These are phyloP conservation scores for Ormosia semicastrata DNA, from an alignment of 306 rosid genomes.

Conservation along the genomic window DNA sequence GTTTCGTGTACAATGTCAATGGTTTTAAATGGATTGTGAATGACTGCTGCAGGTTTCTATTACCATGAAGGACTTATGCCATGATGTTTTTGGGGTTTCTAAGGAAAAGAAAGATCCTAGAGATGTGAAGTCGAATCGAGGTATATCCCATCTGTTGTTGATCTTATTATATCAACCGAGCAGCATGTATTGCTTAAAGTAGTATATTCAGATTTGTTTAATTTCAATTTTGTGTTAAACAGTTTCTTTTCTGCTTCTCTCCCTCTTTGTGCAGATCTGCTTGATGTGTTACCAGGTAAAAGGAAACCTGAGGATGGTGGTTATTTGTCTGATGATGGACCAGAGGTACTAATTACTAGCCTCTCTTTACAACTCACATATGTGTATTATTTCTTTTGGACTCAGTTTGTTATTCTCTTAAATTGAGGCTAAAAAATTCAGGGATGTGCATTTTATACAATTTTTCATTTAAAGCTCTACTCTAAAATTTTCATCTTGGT, in stretches of 20 bases:
- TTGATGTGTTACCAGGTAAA: slow-evolving; percentile 78
- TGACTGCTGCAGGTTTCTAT: slow-evolving; percentile 58
- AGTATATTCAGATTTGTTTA: not conserved
- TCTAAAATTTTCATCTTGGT: not conserved
- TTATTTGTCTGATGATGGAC: slow-evolving; percentile 71
- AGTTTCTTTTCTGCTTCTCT: not conserved
- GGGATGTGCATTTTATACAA: not conserved
- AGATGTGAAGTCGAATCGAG: slow-evolving; percentile 74
- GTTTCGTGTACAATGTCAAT: not conserved
- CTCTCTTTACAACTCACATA: not conserved
- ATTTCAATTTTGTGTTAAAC: not conserved
- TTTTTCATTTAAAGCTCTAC: not conserved
- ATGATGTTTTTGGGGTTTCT: slow-evolving; percentile 64
- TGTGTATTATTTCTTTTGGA: not conserved
- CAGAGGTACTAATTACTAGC: slow-evolving; percentile 53
- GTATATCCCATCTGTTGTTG: slow-evolving; percentile 30
- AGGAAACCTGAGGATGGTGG: slow-evolving; percentile 81
- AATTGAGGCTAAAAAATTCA: not conserved
- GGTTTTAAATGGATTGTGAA: not conserved
- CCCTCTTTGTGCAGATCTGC: slow-evolving; percentile 43
- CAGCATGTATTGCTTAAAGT: not conserved
- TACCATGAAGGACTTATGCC: slow-evolving; percentile 87
- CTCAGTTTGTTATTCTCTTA: not conserved
- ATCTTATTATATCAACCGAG: not conserved
- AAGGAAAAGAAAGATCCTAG: slow-evolving; percentile 84